Percentiles rank a stretch among this genome's conserved stretches.
Evolutionary conservation across 2,329 filamentous ascomycete species (phyloP).

Genomic region (Ophiocordyceps camponoti-leonardi): DNA sequence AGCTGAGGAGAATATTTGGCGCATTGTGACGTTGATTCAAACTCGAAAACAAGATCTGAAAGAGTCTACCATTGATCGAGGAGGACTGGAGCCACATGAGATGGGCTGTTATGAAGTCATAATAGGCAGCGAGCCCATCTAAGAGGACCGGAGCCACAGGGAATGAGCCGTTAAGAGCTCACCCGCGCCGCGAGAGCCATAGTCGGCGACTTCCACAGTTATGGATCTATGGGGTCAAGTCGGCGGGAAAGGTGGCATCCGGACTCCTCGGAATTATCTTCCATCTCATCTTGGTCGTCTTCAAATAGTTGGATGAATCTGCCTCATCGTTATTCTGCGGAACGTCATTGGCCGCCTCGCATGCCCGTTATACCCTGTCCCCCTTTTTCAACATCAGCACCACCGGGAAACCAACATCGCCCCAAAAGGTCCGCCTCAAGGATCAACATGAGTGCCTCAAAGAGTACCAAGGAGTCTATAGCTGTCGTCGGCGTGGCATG

Average conservation of each 20-base stretch:
- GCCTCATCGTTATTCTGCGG: neutral
- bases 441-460: neutral
- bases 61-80: too few species aligned
- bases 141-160: neutral
- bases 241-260: neutral
- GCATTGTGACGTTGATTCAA: slow-evolving; percentile 8
- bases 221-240: neutral
- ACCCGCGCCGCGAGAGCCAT: neutral
- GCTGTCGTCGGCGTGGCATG: slow-evolving; percentile 21
- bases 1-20: slow-evolving; percentile 11
- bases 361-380: neutral
- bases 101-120: neutral
- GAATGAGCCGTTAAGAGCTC: neutral
- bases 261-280: neutral
- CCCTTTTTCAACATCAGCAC: neutral
- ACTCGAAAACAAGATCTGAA: neutral
- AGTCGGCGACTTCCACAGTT: neutral
- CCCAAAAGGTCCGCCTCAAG: neutral
- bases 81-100: neutral
- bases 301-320: neutral
- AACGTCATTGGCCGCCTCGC: neutral
- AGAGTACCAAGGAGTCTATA: neutral
- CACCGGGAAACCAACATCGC: neutral
- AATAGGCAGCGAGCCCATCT: neutral
- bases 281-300: neutral